A percentile compares a stretch with the other conserved stretches of the same genome.
phyloP scores from a whole-genome alignment of 805 yeast species.

The Candida tallmaniae region DNA sequence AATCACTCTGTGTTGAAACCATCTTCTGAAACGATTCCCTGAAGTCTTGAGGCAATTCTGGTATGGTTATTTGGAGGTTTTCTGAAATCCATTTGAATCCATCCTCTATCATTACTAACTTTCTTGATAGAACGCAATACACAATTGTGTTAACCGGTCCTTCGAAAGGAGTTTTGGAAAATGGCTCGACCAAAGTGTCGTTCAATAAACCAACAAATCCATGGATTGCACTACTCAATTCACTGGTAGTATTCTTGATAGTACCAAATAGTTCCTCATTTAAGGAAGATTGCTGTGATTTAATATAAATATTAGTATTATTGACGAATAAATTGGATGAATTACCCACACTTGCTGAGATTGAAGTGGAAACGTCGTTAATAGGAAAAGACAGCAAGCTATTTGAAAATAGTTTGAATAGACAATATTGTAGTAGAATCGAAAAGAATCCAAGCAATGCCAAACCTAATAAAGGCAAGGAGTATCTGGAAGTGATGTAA shows the following conservation, averaged over 20 bases:
- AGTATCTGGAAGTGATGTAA: slow-evolving; percentile 50
- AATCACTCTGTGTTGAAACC: slow-evolving; percentile 47
- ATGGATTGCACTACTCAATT: slow-evolving; percentile 58
- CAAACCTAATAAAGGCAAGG: slow-evolving; percentile 46
- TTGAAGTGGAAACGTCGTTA: slow-evolving; percentile 1
- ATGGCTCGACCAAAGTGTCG: slow-evolving; percentile 50
- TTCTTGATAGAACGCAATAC: slow-evolving; percentile 75
- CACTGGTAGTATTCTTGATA: slow-evolving; percentile 51
- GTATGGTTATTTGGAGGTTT: slow-evolving; percentile 55
- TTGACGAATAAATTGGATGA: slow-evolving; percentile 10
- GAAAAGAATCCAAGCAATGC: slow-evolving; percentile 55
- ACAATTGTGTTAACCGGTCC: slow-evolving; percentile 63
- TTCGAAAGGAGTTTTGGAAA: slow-evolving; percentile 65
- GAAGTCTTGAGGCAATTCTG: slow-evolving; percentile 34
- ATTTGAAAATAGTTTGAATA: slow-evolving; percentile 31
- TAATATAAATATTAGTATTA: slow-evolving; percentile 52
- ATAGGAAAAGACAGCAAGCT: slow-evolving; percentile 11
- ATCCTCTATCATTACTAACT: slow-evolving; percentile 56
- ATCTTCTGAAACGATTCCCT: background rate
- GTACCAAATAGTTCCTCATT: slow-evolving; percentile 67
- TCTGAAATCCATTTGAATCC: slow-evolving; percentile 79
- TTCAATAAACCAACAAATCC: slow-evolving; percentile 58
- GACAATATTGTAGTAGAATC: slow-evolving; percentile 49
- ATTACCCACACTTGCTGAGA: background rate
- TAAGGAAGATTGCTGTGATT: slow-evolving; percentile 43